These are phyloP conservation scores for Inonotus hispidus DNA, from an alignment of 1,284 basidiomycete genomes.

Conservation along the genomic window DNA sequence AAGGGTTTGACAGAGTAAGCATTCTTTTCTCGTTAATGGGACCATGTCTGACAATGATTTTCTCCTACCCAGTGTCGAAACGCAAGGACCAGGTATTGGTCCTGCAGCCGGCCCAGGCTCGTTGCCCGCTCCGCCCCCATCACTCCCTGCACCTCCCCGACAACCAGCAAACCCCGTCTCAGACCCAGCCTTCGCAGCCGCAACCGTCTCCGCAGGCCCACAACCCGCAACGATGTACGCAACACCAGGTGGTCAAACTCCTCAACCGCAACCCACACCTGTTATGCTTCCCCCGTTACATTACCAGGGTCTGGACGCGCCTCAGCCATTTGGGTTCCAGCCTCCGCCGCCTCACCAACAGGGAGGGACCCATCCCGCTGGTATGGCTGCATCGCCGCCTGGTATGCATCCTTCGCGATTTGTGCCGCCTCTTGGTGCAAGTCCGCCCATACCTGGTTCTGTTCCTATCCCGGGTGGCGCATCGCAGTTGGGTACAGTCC, in stretches of 20 bases:
- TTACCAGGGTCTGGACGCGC: conserved; percentile 71
- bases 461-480: neutral
- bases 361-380: conserved; percentile 24
- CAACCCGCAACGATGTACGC: conserved; percentile 69
- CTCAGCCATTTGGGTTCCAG: conserved; percentile 75
- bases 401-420: conserved; percentile 34
- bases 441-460: conserved; percentile 20
- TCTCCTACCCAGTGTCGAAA: conserved; percentile 49
- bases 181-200: conserved; percentile 57
- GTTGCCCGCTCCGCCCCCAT: conserved; percentile 59
- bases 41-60: conserved; percentile 16
- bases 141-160: conserved; percentile 56
- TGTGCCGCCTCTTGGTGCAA: conserved; percentile 32
- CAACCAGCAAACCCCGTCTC: conserved; percentile 35
- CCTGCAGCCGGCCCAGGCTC: conserved; percentile 62
- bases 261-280: conserved; percentile 43
- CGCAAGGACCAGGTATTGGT: conserved; percentile 77
- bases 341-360: conserved; percentile 40
- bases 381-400: conserved; percentile 30
- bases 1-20: conserved; percentile 76
- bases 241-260: conserved; percentile 14
- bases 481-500: conserved; percentile 59
- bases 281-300: conserved; percentile 80
- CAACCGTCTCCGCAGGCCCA: conserved; percentile 74
- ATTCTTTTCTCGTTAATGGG: conserved; percentile 9